Base-by-base conservation (phyloP, 2,329 filamentous ascomycete genomes). In the Neurospora sp. region DNA sequence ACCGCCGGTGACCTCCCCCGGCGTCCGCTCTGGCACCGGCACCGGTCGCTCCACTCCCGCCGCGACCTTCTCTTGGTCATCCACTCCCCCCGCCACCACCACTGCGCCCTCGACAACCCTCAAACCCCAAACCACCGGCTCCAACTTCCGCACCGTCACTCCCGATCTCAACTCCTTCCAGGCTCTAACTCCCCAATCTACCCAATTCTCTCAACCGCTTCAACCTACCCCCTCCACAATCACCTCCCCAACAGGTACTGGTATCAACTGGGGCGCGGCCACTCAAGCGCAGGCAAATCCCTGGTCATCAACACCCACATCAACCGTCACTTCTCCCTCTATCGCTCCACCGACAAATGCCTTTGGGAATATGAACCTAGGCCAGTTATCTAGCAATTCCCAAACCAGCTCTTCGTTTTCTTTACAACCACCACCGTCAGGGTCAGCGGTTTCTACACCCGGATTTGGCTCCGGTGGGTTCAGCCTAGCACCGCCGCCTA, bases 181-280 rank as follows among this genome's bases (percentile, higher is more conserved):
- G 66, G 76, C 85, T 19, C 81, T 90, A 71, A 83, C 84, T 1
- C 88, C 88, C 0, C 84, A 85, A 3, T 81, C 84, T 15, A 90
- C 88, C 1, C 88, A 91, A 77, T 90, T 84, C 76, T 89, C 88
- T 2, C 83, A 89, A 71, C 88, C 88, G 0, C 77, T 89, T 38
- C 86, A 86, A 69, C 85, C 86, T 1, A 78, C 78, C 23, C 75
- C 74, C 0, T 52, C 43, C 19, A 72, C 71, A 2, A 71, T 65
- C 52, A 67, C 72, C 0, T 73, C 69, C 70, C 43, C 70, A 71
- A 70, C 76, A 67, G 36, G 72, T 66, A 79, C 82, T 0, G 82
- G 83, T 17, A 80, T 87, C 69, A 83, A 87, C 79, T 87, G 86
- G 86, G 79, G 84, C 6, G 75, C 81, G 0, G 71, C 82, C 0